Evolutionary conservation across 805 yeast species (phyloP), one percentile per base, ranked within the genome.

Genomic region (Pichia sporocuriosa): DNA sequence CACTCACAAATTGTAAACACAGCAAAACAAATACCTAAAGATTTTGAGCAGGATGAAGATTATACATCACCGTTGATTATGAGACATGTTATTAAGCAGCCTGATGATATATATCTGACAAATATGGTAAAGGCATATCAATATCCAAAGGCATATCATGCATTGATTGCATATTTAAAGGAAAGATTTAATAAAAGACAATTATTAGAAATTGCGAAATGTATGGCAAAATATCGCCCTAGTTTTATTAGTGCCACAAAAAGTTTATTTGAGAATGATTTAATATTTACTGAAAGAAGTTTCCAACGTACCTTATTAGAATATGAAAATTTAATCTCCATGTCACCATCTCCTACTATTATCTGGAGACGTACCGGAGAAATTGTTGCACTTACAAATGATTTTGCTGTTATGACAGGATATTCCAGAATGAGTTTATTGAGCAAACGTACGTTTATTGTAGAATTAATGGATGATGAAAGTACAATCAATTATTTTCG

Each of bases 291-390:
- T 28, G 83, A 77, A 48, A 53, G 77, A 35, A 71, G 77, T 11
- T 72, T 77, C 45, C 82, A 77, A 46, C 54, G 82, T 37, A 68
- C 80, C 0, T 52, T 77, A 19, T 47, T 71, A 52, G 89, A 84
- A 43, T 73, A 72, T 44, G 81, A 77, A 53, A 68, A 49, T 50
- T 70, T 44, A 68, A 77, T 65, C 57, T 68, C 63, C 65, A 67
- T 79, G 43, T 78, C 82, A 16, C 81, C 88, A 10, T 76, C 85
- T 1, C 95, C 95, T 1, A 81, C 90, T 3, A 78, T 84, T 15
- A 80, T 84, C 48, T 85, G 95, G 95, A 68, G 95, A 52, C 66
- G 95, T 31, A 82, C 94, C 0, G 94, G 94, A 9, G 94, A 85
- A 56, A 79, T 86, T 32, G 88, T 84, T 10, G 84, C 84, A 8